Percentiles rank a stretch among this genome's conserved stretches.
These are phyloP conservation scores for Parastagonospora avenae DNA, from an alignment of 2,329 filamentous ascomycete genomes.

Conservation along the genomic window DNA sequence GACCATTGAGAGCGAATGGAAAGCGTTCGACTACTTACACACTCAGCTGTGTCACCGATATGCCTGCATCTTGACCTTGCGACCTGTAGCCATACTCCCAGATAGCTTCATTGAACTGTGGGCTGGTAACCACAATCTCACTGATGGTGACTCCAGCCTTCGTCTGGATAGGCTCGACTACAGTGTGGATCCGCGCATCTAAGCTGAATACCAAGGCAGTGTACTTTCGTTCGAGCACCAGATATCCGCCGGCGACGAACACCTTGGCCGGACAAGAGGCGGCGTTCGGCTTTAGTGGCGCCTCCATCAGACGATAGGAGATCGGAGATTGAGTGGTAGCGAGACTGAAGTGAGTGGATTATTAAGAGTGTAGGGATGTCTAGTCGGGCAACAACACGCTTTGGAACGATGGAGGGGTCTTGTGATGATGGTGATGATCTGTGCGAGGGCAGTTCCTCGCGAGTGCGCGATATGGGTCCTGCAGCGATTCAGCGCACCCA, in stretches of 20 bases:
- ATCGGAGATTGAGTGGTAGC: constrained; percentile 18
- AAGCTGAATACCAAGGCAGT: constrained; percentile 73
- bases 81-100: constrained; percentile 87
- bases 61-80: constrained; percentile 73
- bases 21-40: constrained; percentile 63
- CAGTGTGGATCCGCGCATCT: constrained; percentile 66
- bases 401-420: constrained; percentile 20
- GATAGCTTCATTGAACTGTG: constrained; percentile 84
- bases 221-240: constrained; percentile 87
- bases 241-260: constrained; percentile 89
- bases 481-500: not conserved
- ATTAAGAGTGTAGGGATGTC: constrained; percentile 15
- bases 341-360: constrained; percentile 18
- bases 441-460: constrained; percentile 16
- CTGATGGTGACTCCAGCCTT: constrained; percentile 65
- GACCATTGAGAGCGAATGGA: not conserved
- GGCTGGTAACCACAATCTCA: constrained; percentile 85
- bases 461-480: constrained; percentile 14
- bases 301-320: constrained; percentile 15
- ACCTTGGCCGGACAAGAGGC: constrained; percentile 97
- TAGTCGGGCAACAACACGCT: constrained; percentile 18
- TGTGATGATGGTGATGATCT: constrained; percentile 20
- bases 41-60: constrained; percentile 78
- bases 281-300: constrained; percentile 34
- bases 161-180: constrained; percentile 61